Conservation (phyloP, 2,329 filamentous ascomycete genomes). For the Pochonia chlamydosporia region DNA sequence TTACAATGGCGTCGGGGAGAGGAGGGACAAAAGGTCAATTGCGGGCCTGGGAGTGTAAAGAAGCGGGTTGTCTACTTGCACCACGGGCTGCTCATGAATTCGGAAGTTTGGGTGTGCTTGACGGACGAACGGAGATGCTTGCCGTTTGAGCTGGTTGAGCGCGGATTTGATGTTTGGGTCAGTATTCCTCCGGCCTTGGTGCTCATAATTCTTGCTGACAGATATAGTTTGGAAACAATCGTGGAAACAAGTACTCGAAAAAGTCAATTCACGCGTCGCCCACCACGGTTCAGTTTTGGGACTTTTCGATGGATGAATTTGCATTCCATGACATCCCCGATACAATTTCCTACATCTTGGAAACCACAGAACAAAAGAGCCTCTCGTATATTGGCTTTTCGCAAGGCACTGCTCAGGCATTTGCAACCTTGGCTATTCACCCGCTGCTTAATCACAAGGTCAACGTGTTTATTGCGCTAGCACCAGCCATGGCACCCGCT, state of each 20-base stretch:
- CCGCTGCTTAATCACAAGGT: constrained; percentile 87
- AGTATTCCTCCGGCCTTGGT: constrained; percentile 21
- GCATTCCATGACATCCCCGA: constrained; percentile 97
- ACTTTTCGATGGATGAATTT: constrained; percentile 98
- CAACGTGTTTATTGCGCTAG: constrained; percentile 92
- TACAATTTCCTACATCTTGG: constrained; percentile 85
- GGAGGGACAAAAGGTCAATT: constrained; percentile 72
- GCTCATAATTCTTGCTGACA: not conserved
- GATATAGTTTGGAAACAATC: constrained; percentile 80
- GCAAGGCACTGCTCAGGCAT: constrained; percentile 94
- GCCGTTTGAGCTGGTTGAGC: constrained; percentile 82
- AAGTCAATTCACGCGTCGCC: constrained; percentile 77
- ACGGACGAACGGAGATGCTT: constrained; percentile 82
- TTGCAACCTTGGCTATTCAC: constrained; percentile 87
- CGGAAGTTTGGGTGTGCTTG: constrained; percentile 93
- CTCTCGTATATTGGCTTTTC: constrained; percentile 96
- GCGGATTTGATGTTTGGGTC: constrained; percentile 93
- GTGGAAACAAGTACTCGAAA: constrained; percentile 98
- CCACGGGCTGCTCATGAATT: constrained; percentile 97
- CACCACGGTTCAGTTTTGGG: constrained; percentile 77
- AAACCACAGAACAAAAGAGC: constrained; percentile 73
- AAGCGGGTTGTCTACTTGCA: constrained; percentile 93
- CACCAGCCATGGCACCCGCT: constrained; percentile 92
- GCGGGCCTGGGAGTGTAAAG: constrained; percentile 57
- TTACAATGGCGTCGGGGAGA: constrained; percentile 79